Evolutionary conservation across 331 rosid genomes (phyloP).

Genomic region (Phaseolus coccineus): DNA sequence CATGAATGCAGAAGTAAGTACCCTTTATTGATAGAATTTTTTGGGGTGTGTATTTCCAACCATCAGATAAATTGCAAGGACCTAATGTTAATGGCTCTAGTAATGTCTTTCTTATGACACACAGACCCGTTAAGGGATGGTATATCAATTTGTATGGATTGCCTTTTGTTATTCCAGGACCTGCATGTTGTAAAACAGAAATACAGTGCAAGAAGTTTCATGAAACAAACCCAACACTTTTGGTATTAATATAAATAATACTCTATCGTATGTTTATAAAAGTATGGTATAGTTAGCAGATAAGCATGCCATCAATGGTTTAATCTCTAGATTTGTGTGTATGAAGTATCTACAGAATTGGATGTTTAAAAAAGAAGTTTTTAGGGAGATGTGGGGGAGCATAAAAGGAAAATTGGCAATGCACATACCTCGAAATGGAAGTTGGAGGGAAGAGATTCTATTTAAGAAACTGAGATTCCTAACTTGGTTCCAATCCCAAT

Average conservation of each 20-base stretch:
- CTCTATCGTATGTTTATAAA: too few relatives aligned
- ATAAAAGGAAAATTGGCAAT: background rate
- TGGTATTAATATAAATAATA: too few relatives aligned
- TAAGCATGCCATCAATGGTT: too few relatives aligned
- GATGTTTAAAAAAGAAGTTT: too few relatives aligned
- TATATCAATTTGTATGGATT: conserved; percentile 62
- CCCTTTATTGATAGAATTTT: conserved; percentile 63
- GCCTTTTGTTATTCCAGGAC: conserved; percentile 66
- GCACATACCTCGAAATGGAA: conserved; percentile 75
- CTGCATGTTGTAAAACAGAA: conserved; percentile 49
- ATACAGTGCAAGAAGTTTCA: background rate
- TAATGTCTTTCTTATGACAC: conserved; percentile 57
- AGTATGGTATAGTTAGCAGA: too few relatives aligned
- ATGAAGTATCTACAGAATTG: too few relatives aligned
- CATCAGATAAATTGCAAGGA: conserved; percentile 67
- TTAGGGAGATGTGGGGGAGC: too few relatives aligned
- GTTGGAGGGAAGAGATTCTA: conserved; percentile 69
- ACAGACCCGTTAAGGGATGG: conserved; percentile 82
- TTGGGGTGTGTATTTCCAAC: conserved; percentile 77
- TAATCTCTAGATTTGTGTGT: too few relatives aligned
- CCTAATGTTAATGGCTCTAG: conserved; percentile 65
- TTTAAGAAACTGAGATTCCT: conserved; percentile 63
- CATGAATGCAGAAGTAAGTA: conserved; percentile 78
- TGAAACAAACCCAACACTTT: background rate
- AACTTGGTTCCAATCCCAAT: conserved; percentile 64